Percentiles rank a stretch among this genome's conserved stretches.
phyloP scores from a whole-genome alignment of 164 flowering plant genomes.

The Brasenia schreberi region DNA sequence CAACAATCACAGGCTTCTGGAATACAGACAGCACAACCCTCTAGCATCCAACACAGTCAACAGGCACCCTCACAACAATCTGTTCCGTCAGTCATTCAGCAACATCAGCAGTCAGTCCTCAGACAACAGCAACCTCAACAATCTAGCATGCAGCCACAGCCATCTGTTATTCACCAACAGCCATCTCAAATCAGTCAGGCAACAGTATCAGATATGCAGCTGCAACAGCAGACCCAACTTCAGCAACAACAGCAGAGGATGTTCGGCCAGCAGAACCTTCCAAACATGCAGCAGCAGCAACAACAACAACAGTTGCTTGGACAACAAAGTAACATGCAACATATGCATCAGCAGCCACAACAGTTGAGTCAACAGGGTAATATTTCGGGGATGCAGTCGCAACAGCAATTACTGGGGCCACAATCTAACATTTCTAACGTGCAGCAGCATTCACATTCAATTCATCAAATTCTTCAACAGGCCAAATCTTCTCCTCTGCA shows the following conservation, averaged over 20 bases:
- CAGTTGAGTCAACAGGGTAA: slow-evolving; percentile 42
- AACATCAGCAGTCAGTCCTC: slow-evolving; percentile 46
- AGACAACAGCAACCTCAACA: slow-evolving; percentile 55
- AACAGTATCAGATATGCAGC: slow-evolving; percentile 31
- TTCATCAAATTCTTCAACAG: slow-evolving; percentile 41
- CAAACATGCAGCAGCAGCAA: slow-evolving; percentile 16
- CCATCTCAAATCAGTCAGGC: background rate
- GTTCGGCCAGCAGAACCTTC: slow-evolving; percentile 30
- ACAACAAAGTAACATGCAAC: slow-evolving; percentile 37
- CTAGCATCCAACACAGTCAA: slow-evolving; percentile 55
- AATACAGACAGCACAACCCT: slow-evolving; percentile 34
- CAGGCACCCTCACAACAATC: slow-evolving; percentile 48
- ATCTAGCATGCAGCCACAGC: slow-evolving; percentile 12
- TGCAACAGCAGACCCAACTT: slow-evolving; percentile 10
- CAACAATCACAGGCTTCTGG: slow-evolving; percentile 39
- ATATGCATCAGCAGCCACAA: slow-evolving; percentile 49
- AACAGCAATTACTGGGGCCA: slow-evolving; percentile 37
- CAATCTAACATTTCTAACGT: slow-evolving; percentile 48
- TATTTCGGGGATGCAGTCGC: slow-evolving; percentile 48
- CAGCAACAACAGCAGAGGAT: slow-evolving; percentile 28
- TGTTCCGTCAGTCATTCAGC: slow-evolving; percentile 46
- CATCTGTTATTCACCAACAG: background rate
- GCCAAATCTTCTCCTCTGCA: slow-evolving; percentile 31
- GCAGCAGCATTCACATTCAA: slow-evolving; percentile 52
- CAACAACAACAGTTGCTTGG: slow-evolving; percentile 11